Evolutionary conservation across 495 filamentous ascomycete species (phyloP), one percentile per base, ranked within the genome.

Genomic region (Penicillium arizonense): DNA sequence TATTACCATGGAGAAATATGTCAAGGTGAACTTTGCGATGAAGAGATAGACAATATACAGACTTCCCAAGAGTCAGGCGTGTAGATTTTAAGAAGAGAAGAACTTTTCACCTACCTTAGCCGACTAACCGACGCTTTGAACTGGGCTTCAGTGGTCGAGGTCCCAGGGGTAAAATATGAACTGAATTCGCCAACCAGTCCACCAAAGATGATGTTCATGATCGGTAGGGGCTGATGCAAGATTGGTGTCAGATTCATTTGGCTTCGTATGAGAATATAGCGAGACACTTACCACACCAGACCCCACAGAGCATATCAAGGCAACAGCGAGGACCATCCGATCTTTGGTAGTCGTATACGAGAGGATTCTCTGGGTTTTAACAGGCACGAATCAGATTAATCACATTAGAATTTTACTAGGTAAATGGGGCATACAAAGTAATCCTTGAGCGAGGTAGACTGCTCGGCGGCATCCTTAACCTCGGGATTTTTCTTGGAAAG

Each of bases 131-230:
- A 49, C 1, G 55, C 23, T 26, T 57, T 60, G 52, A 76, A 76
- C 5, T 66, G 21, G 6, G 35, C 53, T 54, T 69, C 55, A 5
- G 64, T 69, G 9, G 47, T 56, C 0, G 52, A 50, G 9, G 55
- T 40, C 5, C 54, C 61, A 1, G 65, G 64, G 1, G 50, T 50
- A 36, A 69, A 69, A 43, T 69, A 74, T 9, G 23, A 34, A 23
- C 47, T 70, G 48, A 75, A 77, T n/a, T 64, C 52, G 5, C 67
- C 69, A 12, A 74, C 72, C 24, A 75, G 67, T n/a, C 58, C 53
- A 13, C 76, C 74, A 50, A 80, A 77, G 11, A 80, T 50, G 40
- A 78, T 71, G 36, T 69, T 77, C 74, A 77, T 77, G 8, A 80
- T 50, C 5, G 77, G 77, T 8, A 77, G 50, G 3, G 72, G 55